Percentiles rank a stretch among this genome's conserved stretches.
These are phyloP conservation scores for Trametes coccinea DNA, from an alignment of 768 basidiomycete species.

Conservation along the genomic window DNA sequence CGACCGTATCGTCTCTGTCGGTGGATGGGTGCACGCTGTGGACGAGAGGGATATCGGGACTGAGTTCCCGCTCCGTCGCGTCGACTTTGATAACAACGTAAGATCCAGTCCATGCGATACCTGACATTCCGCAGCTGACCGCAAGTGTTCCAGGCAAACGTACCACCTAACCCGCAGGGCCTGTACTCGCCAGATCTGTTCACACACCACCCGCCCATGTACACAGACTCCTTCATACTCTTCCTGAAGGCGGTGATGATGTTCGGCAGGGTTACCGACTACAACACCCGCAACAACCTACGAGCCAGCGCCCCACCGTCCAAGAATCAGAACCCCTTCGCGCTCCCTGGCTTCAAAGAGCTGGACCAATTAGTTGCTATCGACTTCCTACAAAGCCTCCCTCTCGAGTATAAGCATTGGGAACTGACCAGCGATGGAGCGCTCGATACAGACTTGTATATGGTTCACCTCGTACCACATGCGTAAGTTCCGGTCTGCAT, in stretches of 20 bases:
- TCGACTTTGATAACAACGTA: slow-evolving; percentile 79
- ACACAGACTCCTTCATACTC: slow-evolving; percentile 80
- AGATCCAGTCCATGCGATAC: slow-evolving; percentile 21
- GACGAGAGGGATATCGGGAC: slow-evolving; percentile 85
- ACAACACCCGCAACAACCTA: slow-evolving; percentile 73
- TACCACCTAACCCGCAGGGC: slow-evolving; percentile 74
- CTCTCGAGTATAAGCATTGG: slow-evolving; percentile 63
- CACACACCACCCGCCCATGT: slow-evolving; percentile 68
- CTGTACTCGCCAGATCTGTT: slow-evolving; percentile 64
- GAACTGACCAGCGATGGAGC: slow-evolving; percentile 55
- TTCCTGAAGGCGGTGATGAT: slow-evolving; percentile 84
- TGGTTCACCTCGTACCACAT: slow-evolving; percentile 85
- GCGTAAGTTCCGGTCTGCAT: slow-evolving; percentile 55
- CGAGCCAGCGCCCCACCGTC: slow-evolving; percentile 64
- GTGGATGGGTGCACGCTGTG: slow-evolving; percentile 85
- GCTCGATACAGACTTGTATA: slow-evolving; percentile 81
- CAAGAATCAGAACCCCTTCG: slow-evolving; percentile 74
- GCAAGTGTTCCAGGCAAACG: not conserved
- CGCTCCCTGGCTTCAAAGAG: slow-evolving; percentile 62
- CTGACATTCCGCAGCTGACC: slow-evolving; percentile 6
- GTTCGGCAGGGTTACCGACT: slow-evolving; percentile 84
- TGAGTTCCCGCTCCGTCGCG: slow-evolving; percentile 72
- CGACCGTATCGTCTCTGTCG: slow-evolving; percentile 68
- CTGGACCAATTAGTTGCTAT: slow-evolving; percentile 67
- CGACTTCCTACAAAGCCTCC: slow-evolving; percentile 72